These are phyloP conservation scores for Neurospora sp. DNA, from an alignment of 2,329 filamentous ascomycete genomes.

Conservation along the genomic window DNA sequence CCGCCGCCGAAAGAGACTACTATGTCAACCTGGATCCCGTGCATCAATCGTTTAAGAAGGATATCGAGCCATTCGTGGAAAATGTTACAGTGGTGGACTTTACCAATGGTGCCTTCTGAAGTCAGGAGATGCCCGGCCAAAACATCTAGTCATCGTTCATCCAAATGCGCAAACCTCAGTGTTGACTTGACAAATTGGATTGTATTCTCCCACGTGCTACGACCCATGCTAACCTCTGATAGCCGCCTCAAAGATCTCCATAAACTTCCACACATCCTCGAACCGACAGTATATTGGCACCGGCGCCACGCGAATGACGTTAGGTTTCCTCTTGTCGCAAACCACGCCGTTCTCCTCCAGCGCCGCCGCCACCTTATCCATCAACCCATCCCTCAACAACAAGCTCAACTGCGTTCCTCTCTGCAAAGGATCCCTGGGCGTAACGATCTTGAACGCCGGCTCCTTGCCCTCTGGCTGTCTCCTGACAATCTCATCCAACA, in stretches of 20 bases:
- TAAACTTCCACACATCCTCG: conserved; percentile 45
- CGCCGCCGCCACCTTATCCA: conserved; percentile 56
- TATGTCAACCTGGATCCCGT: conserved; percentile 30
- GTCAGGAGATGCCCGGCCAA: neutral
- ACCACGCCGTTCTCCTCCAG: conserved; percentile 62
- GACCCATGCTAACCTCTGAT: neutral
- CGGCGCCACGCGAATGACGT: conserved; percentile 76
- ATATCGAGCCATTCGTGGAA: conserved; percentile 23
- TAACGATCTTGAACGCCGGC: conserved; percentile 52
- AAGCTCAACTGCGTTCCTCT: conserved; percentile 74
- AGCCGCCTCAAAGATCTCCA: conserved; percentile 14
- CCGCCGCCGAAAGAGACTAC: conserved; percentile 30
- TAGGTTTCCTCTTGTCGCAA: conserved; percentile 74
- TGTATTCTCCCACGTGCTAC: neutral
- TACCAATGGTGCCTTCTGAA: conserved; percentile 8
- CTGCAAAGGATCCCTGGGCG: conserved; percentile 55
- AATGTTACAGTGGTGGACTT: conserved; percentile 31
- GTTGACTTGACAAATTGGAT: neutral
- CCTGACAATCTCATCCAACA: conserved; percentile 41
- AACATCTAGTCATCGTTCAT: neutral
- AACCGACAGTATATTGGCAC: conserved; percentile 78
- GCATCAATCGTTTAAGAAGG: conserved; percentile 28
- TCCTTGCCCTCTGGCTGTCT: conserved; percentile 17
- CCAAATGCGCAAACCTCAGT: neutral
- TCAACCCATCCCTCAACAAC: conserved; percentile 52